Base-by-base conservation (phyloP, 371 early-diverging fungal genomes). In the Apophysomyces trapeziformis region DNA sequence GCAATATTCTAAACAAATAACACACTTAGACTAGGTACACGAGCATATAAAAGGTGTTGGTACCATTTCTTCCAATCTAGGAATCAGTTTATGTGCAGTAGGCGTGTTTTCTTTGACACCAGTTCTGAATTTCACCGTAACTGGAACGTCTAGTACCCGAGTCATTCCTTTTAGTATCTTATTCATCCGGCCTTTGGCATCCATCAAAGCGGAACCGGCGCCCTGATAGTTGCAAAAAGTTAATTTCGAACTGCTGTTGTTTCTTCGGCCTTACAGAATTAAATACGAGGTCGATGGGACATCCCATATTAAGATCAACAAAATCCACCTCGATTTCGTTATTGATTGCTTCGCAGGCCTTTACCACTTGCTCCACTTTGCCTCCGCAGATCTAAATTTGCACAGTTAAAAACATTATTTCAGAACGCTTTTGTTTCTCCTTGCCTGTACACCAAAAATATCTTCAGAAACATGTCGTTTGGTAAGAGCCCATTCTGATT, bases 221-320 rank as follows among this genome's bases (percentile, higher is more conserved):
- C 99, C 98, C 85, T 88, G 65, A 5, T 14, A 36, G 35, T n/a
- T 21, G 6, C 16, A 16, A 37, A 32, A 7, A 6, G 21, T 50
- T 50, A n/a, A 0, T 12, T 43, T 3, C 4, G 6, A 18, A 38
- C 2, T 3, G 13, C 7, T 9, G 0, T 12, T 37, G 47, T 35
- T 38, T 6, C 2, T 13, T n/a, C 7, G 43, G 35, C 43, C 66
- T 61, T 74, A 85, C 87, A 64, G 77, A 81, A 43, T 91, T 88
- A 65, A 82, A 94, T 9, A 96, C 89, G 32, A 89, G 71, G 66
- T 99, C 99, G 46, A 97, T 93, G 11, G 99, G 99, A 73, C 99
- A 99, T 0, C 99, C 98, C 85, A 94, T 79, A 76, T 99, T 99
- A 57, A 98, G 77, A 78, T 98, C 99, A 45, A 98, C 89, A 76